Conservation (phyloP, 1,139 yeast species). For the Suhomyces chickasaworum region DNA sequence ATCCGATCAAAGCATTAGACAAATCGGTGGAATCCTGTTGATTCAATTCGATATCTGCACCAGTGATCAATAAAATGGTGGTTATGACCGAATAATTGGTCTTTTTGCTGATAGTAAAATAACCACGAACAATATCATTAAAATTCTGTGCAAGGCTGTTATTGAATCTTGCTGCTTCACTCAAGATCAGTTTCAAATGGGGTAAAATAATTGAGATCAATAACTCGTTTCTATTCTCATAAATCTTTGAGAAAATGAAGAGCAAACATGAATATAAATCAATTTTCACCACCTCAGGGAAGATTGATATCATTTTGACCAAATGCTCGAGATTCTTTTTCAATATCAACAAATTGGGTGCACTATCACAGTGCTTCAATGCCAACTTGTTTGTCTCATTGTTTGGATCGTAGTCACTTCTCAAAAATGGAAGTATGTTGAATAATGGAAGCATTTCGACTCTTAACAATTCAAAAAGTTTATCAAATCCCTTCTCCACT, state of each 20-base stretch:
- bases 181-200: conserved; percentile 52
- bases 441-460: conserved; percentile 69
- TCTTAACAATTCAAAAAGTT: conserved; percentile 76
- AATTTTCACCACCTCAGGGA: conserved; percentile 66
- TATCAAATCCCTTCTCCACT: conserved; percentile 65
- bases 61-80: conserved; percentile 59
- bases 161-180: conserved; percentile 31
- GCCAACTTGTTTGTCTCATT: conserved; percentile 36
- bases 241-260: conserved; percentile 61
- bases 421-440: conserved; percentile 60
- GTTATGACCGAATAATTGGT: conserved; percentile 55
- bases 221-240: conserved; percentile 49
- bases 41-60: conserved; percentile 46
- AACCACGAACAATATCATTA: conserved; percentile 35
- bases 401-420: conserved; percentile 43
- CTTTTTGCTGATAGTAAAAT: conserved; percentile 26
- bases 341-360: conserved; percentile 42
- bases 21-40: conserved; percentile 35
- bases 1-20: conserved; percentile 38
- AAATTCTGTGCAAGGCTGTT: conserved; percentile 38
- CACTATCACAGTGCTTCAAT: conserved; percentile 36
- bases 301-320: conserved; percentile 59
- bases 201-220: conserved; percentile 59
- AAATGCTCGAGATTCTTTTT: conserved; percentile 58
- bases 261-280: conserved; percentile 75